These are phyloP conservation scores for Hibiscus tridactylites DNA, from an alignment of 345 rosid species.

Conservation along the genomic window DNA sequence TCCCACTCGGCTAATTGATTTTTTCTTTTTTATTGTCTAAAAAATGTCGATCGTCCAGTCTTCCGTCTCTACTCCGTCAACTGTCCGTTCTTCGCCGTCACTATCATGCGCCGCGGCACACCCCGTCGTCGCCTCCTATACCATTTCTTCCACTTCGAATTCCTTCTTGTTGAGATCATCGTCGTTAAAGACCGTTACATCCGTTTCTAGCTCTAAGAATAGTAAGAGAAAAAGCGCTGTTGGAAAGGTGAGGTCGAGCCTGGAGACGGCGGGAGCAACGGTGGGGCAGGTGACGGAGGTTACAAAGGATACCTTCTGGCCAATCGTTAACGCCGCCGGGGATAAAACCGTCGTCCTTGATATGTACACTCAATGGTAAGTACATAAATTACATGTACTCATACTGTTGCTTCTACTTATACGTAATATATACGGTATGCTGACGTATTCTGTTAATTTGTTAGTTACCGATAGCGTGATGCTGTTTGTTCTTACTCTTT, in stretches of 20 bases:
- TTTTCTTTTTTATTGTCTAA: not conserved
- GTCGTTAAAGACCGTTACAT: conserved; percentile 8
- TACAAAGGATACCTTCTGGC: conserved; percentile 85
- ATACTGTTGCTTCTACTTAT: not conserved
- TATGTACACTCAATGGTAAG: conserved; percentile 92
- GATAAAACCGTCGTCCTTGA: conserved; percentile 83
- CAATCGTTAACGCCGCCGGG: conserved; percentile 72
- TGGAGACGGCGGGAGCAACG: conserved; percentile 51
- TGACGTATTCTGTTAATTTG: not conserved
- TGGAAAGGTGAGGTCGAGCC: conserved; percentile 44
- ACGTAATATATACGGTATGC: not conserved
- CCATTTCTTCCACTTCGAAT: conserved; percentile 2
- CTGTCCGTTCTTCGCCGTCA: conserved; percentile 27
- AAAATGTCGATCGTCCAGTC: conserved; percentile 31
- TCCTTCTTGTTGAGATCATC: not conserved
- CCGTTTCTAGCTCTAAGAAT: not conserved
- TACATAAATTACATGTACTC: not conserved
- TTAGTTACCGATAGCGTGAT: not conserved
- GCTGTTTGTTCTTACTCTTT: not conserved
- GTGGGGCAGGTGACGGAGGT: conserved; percentile 89
- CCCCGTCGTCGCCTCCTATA: conserved; percentile 13
- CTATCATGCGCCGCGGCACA: conserved; percentile 5
- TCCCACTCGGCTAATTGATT: not conserved
- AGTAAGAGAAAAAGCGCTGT: conserved; percentile 11
- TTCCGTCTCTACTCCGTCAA: conserved; percentile 19